Evolutionary conservation across 345 rosid species (phyloP).

Genomic region (Citrus cavaleriei): DNA sequence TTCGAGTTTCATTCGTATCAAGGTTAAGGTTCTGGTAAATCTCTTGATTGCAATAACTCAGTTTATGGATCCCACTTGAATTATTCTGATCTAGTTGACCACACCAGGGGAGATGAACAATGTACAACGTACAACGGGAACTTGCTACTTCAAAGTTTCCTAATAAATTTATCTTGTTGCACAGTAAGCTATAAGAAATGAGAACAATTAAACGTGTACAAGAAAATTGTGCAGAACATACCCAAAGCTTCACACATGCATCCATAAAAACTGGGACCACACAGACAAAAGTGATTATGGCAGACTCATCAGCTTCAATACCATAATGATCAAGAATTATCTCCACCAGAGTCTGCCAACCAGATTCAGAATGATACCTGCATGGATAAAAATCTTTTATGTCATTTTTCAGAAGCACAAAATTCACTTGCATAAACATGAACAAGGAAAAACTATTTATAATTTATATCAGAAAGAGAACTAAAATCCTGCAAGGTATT

Average conservation of each 20-base stretch:
- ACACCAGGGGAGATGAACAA: too few relatives aligned
- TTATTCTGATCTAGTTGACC: too few relatives aligned
- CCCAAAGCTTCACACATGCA: slow-evolving; percentile 92
- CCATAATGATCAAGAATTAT: slow-evolving; percentile 82
- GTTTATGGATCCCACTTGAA: too few relatives aligned
- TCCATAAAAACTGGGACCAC: slow-evolving; percentile 72
- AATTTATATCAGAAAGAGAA: neutral
- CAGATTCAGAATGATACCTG: slow-evolving; percentile 95
- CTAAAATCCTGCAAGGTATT: neutral
- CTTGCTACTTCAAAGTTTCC: too few relatives aligned
- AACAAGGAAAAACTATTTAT: neutral
- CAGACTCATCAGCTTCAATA: slow-evolving; percentile 62
- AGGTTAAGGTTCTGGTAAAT: too few relatives aligned
- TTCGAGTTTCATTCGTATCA: too few relatives aligned
- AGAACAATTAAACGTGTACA: neutral
- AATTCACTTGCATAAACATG: neutral
- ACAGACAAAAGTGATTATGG: slow-evolving; percentile 62
- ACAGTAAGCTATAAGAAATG: neutral
- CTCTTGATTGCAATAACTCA: too few relatives aligned
- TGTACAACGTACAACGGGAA: too few relatives aligned
- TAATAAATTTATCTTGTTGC: too few relatives aligned
- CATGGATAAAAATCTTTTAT: neutral
- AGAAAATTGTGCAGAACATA: slow-evolving; percentile 30
- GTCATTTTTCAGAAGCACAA: neutral
- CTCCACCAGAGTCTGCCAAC: slow-evolving; percentile 84